Evolutionary conservation across 768 basidiomycete genomes (phyloP).

Genomic region (Heimioporus sp.): DNA sequence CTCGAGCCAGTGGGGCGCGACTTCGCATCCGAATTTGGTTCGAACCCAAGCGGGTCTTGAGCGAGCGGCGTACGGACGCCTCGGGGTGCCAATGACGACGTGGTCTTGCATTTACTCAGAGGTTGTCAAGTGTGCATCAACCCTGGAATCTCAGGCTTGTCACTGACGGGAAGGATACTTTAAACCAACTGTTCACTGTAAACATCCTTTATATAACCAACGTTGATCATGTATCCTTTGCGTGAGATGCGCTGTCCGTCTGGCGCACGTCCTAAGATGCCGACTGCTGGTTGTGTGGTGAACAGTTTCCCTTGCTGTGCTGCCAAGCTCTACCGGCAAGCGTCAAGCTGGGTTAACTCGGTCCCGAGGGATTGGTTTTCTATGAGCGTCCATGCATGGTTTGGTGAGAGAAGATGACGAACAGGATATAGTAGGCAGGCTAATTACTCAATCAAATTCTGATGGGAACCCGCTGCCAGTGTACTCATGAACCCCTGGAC

Average conservation of each 20-base stretch:
- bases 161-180: neutral
- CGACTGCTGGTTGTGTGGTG: neutral
- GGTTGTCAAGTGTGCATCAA: neutral
- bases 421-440: too few species aligned
- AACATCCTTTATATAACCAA: neutral
- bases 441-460: too few species aligned
- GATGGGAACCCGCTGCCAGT: too few species aligned
- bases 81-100: neutral
- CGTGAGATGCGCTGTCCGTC: neutral
- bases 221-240: neutral
- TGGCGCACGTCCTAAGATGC: neutral
- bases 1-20: neutral
- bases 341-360: too few species aligned
- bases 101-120: neutral
- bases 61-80: neutral
- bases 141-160: constrained; percentile 14
- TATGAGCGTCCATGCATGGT: too few species aligned
- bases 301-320: too few species aligned
- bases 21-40: neutral
- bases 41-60: neutral
- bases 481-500: too few species aligned
- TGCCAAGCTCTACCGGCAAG: too few species aligned
- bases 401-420: too few species aligned
- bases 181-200: neutral
- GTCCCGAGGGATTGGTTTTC: too few species aligned